Percentiles rank a stretch among this genome's conserved stretches.
Conservation (phyloP, 1,139 yeast species). For the Lipomyces yarrowii region DNA sequence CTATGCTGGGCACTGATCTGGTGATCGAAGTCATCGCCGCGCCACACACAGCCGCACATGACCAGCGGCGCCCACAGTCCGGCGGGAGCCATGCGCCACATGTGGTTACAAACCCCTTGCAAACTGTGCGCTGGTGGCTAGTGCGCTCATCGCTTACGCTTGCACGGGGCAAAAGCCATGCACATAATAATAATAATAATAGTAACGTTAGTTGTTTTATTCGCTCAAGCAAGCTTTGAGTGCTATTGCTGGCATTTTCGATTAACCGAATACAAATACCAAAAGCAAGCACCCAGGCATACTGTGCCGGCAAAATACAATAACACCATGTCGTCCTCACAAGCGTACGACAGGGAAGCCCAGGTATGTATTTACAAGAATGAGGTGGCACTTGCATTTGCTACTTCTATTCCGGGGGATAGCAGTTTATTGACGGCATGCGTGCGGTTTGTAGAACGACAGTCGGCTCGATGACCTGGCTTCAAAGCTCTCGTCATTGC, state of each 20-base stretch:
- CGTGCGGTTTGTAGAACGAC: constrained; percentile 51
- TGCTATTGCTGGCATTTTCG: background rate
- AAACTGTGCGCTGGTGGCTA: background rate
- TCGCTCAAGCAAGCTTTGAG: too few relatives aligned
- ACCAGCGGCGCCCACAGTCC: background rate
- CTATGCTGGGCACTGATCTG: background rate
- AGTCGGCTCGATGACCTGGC: constrained; percentile 61
- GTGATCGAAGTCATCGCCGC: background rate
- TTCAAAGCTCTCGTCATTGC: constrained; percentile 59
- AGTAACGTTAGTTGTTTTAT: background rate
- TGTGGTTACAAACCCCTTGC: background rate
- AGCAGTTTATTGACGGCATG: background rate
- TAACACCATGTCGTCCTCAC: constrained; percentile 29
- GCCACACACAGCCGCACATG: background rate
- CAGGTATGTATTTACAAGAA: constrained; percentile 29
- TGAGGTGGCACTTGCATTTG: background rate
- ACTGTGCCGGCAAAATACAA: background rate
- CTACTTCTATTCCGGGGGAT: background rate
- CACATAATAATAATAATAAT: too few relatives aligned
- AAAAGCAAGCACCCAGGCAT: too few relatives aligned
- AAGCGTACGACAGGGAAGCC: constrained; percentile 37
- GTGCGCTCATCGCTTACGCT: background rate
- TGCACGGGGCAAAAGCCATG: background rate
- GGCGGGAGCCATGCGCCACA: background rate
- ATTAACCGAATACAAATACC: too few relatives aligned